Evolutionary conservation across 768 basidiomycete species (phyloP), one percentile per base, ranked within the genome.

Genomic region (Tricholoma furcatifolium): DNA sequence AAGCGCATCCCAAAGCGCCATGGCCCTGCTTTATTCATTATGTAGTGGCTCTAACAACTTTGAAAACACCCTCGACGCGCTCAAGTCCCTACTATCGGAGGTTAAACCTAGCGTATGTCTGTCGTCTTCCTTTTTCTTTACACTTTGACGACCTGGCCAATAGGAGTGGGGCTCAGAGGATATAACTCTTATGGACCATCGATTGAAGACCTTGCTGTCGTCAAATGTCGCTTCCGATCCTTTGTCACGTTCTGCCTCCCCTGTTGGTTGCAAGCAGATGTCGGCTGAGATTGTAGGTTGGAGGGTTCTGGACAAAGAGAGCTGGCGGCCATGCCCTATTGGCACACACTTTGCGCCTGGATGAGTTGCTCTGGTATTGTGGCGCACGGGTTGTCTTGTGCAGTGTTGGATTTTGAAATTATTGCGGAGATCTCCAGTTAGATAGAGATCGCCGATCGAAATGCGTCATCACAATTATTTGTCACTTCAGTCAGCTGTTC

Each of bases 301-400:
- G 87, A 72, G 71, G 45, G 50, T 74, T 38, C 67, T 84, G 11
- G 69, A 74, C 24, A 64, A 64, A 18, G 67, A 57, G 15, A 69
- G 68, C 34, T 90, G 89, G 89, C 75, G 70, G 56, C 75, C 83
- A 2, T 84, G 81, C 61, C 88, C 89, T 5, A 84, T 91, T 41
- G 89, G 89, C 8, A 74, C 87, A 45, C 79, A 72, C 54, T 58
- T 30, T 38, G 38, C 36, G 21, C 45, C 36, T n/a, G 46, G 7
- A 20, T 47, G 21, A 53, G 17, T n/a, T 47, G 10, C 14, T 17
- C 15, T 2, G 38, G 7, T 17, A 17, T 18, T 15, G 15, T n/a
- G 38, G 38, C 38, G n/a, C 18, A 39, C 7, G 38, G 18, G 15
- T 20, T 15, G 2, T 3, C 20, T 14, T 9, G 23, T 10, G 20